These are phyloP conservation scores for Collybia sp. DNA, from an alignment of 768 basidiomycete genomes.

Conservation along the genomic window DNA sequence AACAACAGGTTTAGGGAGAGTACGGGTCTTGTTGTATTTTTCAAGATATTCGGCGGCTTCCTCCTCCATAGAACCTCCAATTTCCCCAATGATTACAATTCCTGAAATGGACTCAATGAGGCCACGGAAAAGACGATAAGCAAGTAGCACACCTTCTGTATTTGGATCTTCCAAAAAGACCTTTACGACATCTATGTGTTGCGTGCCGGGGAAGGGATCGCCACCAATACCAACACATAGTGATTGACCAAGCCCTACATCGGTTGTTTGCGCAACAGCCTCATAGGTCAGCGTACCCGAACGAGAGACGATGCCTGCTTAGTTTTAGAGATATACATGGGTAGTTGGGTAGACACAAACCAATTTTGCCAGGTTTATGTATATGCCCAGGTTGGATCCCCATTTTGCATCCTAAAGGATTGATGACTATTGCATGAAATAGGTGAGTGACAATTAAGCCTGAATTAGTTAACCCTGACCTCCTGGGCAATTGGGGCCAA, in stretches of 20 bases:
- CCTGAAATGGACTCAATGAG: slow-evolving; percentile 43
- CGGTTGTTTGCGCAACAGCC: slow-evolving; percentile 96
- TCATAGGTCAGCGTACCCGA: slow-evolving; percentile 98
- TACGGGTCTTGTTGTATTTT: slow-evolving; percentile 85
- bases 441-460: not conserved
- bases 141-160: slow-evolving; percentile 66
- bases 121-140: slow-evolving; percentile 3
- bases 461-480: slow-evolving; percentile 21
- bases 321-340: not conserved
- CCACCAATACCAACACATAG: slow-evolving; percentile 97
- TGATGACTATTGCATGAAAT: slow-evolving; percentile 57
- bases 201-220: slow-evolving; percentile 94
- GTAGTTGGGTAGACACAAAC: slow-evolving; percentile 32
- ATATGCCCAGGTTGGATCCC: slow-evolving; percentile 98
- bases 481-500: slow-evolving; percentile 98
- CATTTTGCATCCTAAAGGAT: slow-evolving; percentile 98
- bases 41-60: slow-evolving; percentile 97
- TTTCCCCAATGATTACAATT: slow-evolving; percentile 98
- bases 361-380: slow-evolving; percentile 94
- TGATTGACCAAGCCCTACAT: slow-evolving; percentile 93
- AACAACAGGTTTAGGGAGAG: slow-evolving; percentile 90
- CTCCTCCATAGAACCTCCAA: slow-evolving; percentile 99
- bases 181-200: slow-evolving; percentile 94
- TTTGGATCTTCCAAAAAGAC: slow-evolving; percentile 92
- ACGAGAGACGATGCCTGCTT: slow-evolving; percentile 87